Evolutionary conservation across 257 asterid species (phyloP).

Genomic region (Solanum sparsipilum): DNA sequence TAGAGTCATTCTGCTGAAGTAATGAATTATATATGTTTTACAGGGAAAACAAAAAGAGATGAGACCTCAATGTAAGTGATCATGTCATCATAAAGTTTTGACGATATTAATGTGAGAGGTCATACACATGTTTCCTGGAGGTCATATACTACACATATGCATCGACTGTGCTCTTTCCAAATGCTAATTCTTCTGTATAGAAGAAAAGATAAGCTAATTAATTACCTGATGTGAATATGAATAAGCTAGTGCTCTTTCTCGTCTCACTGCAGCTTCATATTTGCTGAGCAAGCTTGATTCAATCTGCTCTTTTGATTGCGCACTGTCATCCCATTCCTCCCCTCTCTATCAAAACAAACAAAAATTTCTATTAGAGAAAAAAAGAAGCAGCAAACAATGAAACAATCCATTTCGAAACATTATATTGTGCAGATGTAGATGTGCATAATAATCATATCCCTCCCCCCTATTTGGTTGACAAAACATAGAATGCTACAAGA

Average conservation of each 20-base stretch:
- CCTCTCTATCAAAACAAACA: slow-evolving; percentile 50
- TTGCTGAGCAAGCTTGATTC: slow-evolving; percentile 70
- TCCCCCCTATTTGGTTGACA: not conserved
- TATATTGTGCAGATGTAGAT: not conserved
- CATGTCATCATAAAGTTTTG: not conserved
- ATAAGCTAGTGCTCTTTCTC: slow-evolving; percentile 94
- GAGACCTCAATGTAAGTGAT: not conserved
- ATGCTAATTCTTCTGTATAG: not conserved
- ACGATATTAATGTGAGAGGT: not conserved
- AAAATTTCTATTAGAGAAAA: not conserved
- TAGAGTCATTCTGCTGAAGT: not conserved
- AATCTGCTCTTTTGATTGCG: slow-evolving; percentile 75
- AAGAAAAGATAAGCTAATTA: not conserved
- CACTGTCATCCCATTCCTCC: slow-evolving; percentile 85
- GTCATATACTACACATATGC: not conserved
- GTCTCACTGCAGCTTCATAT: slow-evolving; percentile 80
- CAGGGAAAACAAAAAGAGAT: not conserved
- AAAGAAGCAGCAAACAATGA: not conserved
- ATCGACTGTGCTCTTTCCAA: not conserved
- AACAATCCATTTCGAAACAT: not conserved
- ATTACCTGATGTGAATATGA: slow-evolving; percentile 91
- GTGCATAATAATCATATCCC: not conserved
- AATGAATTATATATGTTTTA: not conserved
- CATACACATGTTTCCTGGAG: not conserved
- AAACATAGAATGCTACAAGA: not conserved